phyloP scores from a whole-genome alignment of 345 rosid genomes.

The Conringia planisiliqua region DNA sequence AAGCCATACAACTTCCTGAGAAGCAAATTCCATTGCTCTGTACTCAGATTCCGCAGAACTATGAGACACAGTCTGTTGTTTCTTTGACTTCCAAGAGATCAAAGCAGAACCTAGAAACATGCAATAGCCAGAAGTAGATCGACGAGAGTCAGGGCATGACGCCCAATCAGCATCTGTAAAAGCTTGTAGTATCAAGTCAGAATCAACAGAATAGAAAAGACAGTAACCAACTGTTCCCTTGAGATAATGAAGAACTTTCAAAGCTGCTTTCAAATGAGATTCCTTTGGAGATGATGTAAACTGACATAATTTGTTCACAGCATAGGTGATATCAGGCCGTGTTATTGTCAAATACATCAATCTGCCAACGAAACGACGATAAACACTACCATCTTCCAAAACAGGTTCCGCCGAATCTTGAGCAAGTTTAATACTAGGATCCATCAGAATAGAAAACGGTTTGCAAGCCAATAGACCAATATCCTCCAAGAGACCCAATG shows the following conservation, averaged over 20 bases:
- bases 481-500: neutral
- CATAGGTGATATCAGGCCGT: neutral
- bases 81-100: no score
- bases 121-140: no score
- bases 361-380: neutral
- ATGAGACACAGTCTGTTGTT: neutral
- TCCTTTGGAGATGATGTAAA: neutral
- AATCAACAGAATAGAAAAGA: no score
- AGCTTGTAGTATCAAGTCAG: neutral
- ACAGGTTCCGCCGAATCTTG: neutral
- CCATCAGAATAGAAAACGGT: neutral
- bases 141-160: no score
- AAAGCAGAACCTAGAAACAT: no score
- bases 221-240: neutral
- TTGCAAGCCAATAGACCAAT: neutral
- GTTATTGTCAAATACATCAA: neutral
- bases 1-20: neutral
- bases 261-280: neutral
- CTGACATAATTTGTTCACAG: neutral
- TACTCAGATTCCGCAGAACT: neutral
- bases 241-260: neutral
- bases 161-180: no score
- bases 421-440: neutral
- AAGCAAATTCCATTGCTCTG: neutral
- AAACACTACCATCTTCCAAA: neutral